Evolutionary conservation across 2,329 filamentous ascomycete species (phyloP), one percentile per base, ranked within the genome.

Genomic region (Fusarium sp.): DNA sequence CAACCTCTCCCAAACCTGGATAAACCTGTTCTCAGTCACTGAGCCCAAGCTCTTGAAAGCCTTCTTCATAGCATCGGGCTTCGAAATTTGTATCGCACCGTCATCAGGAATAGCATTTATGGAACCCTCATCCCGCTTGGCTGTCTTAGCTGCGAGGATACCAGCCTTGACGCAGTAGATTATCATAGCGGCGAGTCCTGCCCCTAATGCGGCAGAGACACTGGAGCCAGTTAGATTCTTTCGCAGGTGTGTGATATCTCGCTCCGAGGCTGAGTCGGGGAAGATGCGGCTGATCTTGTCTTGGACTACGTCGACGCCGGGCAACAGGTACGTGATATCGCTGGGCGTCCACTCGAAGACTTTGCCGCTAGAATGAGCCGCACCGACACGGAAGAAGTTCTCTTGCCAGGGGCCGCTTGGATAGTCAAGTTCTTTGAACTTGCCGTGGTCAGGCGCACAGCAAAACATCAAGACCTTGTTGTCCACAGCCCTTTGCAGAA

Each of bases 391-490:
- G 12, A 55, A 55, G 20, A 55, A 55, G 2, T 8, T 24, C 2
- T 55, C 12, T 8, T 24, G 43, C 11, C 11, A 49, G 14, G 52
- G 43, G 4, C 10, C 52, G 10, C 52, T 49, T 0, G 43, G 52
- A 6, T 55, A 55, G 11, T 49, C 43, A 7, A 4, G 1, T 1
- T 17, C 43, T 6, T 44, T 49, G 3, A 55, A 55, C 3, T 55
- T 55, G 12, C 52, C 52, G 11, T 55, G 30, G 19, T 55, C 52
- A 4, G 52, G 52, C 5, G 52, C 44, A 1, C 43, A 55, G 5
- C 52, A 55, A 40, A 55, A 55, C 26, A 55, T 48, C 6, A 43
- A 7, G 5, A 52, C 26, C 6, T 45, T 15, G 12, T 20, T 6
- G 6, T 30, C 19, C 8, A 12, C 14, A 45, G 43, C 43, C 12